Percentiles rank a stretch among this genome's conserved stretches.
These are phyloP conservation scores for Alternaria tenuissima DNA, from an alignment of 2,329 filamentous ascomycete genomes.

Conservation along the genomic window DNA sequence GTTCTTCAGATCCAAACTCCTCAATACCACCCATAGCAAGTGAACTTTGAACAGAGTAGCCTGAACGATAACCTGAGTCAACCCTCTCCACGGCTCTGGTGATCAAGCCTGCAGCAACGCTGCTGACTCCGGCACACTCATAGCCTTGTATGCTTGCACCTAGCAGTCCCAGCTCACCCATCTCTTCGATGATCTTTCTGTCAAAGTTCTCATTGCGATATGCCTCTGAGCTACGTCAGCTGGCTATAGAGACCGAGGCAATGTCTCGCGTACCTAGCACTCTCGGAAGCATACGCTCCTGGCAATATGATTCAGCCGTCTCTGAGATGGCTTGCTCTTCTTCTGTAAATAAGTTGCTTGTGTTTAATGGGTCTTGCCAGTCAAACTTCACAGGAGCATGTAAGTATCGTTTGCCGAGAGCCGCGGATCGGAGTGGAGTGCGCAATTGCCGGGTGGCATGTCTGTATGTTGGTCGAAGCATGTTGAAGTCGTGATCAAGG, in stretches of 20 bases:
- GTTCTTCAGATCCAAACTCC: slow-evolving; percentile 85
- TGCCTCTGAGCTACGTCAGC: slow-evolving; percentile 66
- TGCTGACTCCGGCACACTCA: slow-evolving; percentile 86
- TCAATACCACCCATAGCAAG: slow-evolving; percentile 93
- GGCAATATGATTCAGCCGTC: slow-evolving; percentile 91
- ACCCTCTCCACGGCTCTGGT: slow-evolving; percentile 90
- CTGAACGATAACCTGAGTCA: slow-evolving; percentile 89
- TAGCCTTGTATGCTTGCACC: slow-evolving; percentile 88
- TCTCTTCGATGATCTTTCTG: slow-evolving; percentile 83
- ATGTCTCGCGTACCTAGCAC: slow-evolving; percentile 71
- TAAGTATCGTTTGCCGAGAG: slow-evolving; percentile 50
- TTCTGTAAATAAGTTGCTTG: slow-evolving; percentile 80
- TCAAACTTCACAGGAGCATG: slow-evolving; percentile 69
- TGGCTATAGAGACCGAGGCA: neutral
- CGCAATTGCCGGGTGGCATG: slow-evolving; percentile 53
- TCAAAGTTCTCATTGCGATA: slow-evolving; percentile 90
- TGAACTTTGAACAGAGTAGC: slow-evolving; percentile 92
- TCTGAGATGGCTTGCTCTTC: slow-evolving; percentile 91
- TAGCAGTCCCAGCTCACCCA: slow-evolving; percentile 90
- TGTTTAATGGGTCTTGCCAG: slow-evolving; percentile 88
- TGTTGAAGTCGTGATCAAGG: slow-evolving; percentile 29
- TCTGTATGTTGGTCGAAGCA: slow-evolving; percentile 56
- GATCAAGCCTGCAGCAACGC: slow-evolving; percentile 87
- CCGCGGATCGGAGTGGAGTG: slow-evolving; percentile 35
- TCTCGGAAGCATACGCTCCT: slow-evolving; percentile 84